A percentile compares a stretch with the other conserved stretches of the same genome.
Evolutionary conservation across 2,329 filamentous ascomycete species (phyloP).

Genomic region (Fusarium sp.): DNA sequence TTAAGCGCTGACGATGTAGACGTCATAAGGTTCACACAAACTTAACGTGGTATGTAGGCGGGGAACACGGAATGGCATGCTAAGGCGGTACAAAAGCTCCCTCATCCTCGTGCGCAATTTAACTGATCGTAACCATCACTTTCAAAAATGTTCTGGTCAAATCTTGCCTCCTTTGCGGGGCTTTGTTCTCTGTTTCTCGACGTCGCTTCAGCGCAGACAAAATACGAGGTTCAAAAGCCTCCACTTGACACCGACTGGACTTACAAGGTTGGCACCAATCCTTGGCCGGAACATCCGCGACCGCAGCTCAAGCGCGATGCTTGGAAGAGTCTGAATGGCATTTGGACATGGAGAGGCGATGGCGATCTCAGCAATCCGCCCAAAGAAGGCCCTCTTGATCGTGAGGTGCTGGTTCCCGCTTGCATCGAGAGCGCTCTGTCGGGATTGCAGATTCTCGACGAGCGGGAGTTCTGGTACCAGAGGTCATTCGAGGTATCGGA

Average conservation of each 20-base stretch:
- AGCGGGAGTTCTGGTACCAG: constrained; percentile 63
- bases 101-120: neutral
- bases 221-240: constrained; percentile 54
- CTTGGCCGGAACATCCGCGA: constrained; percentile 69
- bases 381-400: constrained; percentile 6
- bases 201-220: constrained; percentile 22
- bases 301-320: constrained; percentile 65
- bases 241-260: constrained; percentile 66
- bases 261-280: constrained; percentile 61
- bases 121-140: neutral
- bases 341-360: constrained; percentile 64
- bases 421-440: constrained; percentile 62
- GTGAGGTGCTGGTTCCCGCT: constrained; percentile 58
- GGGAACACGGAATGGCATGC: neutral
- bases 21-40: constrained; percentile 16
- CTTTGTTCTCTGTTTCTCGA: neutral
- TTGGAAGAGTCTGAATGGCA: constrained; percentile 69
- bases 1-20: constrained; percentile 1
- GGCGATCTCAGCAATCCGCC: constrained; percentile 19
- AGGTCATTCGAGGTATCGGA: constrained; percentile 16
- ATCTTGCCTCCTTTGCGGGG: neutral
- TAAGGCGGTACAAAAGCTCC: constrained; percentile 1
- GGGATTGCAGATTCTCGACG: constrained; percentile 58
- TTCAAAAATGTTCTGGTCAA: constrained; percentile 19
- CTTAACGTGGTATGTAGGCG: constrained; percentile 10